Base-by-base conservation (phyloP, 2,329 filamentous ascomycete genomes). In the Trichoderma sp. region DNA sequence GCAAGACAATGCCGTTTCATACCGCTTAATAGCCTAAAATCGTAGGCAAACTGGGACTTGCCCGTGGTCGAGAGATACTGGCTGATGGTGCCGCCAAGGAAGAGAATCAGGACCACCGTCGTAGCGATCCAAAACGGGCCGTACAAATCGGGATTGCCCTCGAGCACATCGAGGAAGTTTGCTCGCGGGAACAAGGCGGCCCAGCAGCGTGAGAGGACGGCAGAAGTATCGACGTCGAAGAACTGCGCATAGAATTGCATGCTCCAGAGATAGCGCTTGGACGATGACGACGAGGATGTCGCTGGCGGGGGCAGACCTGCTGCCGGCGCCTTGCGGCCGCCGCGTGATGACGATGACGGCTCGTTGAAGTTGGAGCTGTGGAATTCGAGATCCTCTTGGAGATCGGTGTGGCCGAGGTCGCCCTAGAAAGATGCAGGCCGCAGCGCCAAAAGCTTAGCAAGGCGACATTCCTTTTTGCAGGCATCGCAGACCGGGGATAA, bases 111-210 rank as follows among this genome's bases (percentile, higher is more conserved):
- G 14, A 99, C 92, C 11, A 99, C 96, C 0, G 96, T 98, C 0
- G 96, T 98, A 11, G 96, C 96, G 83, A 99, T 98, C 96, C 96
- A 99, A 80, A 98, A 94, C 1, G 96, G 96, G 1, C 95, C 95
- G 85, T 99, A 99, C 39, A 99, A 85, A 79, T 99, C 96, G 1
- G 96, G 93, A 81, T 98, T 98, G 24, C 96, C 96, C 80, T 99
- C 96, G 32, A 99, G 88, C 43, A 98, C 94, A 80, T 99, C 96
- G 74, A 99, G 91, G 83, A 99, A 99, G 85, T 97, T 98, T 72
- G 92, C 92, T 74, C 94, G 91, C 60, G 96, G 96, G 82, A 92
- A 97, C 51, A 98, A 85, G n/a, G 95, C 91, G 1, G 94, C 92
- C 82, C 91, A 91, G 83, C 96, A 98, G 75, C 96, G 92, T 78